Evolutionary conservation across 2,329 filamentous ascomycete genomes (phyloP), one percentile per base, ranked within the genome.

Genomic region (Fusarium oxysporum): DNA sequence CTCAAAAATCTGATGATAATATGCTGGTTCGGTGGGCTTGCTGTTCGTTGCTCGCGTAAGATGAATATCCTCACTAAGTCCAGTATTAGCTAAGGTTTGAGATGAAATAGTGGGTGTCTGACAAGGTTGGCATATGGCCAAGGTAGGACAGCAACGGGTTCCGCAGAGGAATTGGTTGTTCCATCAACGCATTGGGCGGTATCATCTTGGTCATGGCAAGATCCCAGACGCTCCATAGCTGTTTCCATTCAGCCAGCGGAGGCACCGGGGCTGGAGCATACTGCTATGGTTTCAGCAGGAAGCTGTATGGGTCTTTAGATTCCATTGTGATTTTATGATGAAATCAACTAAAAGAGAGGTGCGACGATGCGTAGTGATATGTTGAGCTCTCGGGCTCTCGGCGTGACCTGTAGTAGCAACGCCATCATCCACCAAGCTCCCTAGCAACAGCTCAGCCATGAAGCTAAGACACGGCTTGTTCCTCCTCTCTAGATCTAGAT

Each of bases 81-180:
- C 5, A 6, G 4, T 5, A 28, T 56, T 56, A 43, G 19, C 17
- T 0, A 4, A 3, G 7, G 7, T 12, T 21, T 10, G 14, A 19
- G 2, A 6, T 5, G 3, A 12, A 5, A 9, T 6, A 1, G 3
- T 4, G 3, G 14, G 4, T 19, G 1, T 9, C 71, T 62, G 4
- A 72, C 68, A 74, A 74, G n/a, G 71, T 37, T 17, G 72, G 68
- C 11, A 72, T 70, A 12, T 74, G 72, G 1, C 71, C 58, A 0
- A 74, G 45, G 3, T 74, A 74, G 10, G 74, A 74, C 0, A 74
- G 12, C 1, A 74, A 32, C 1, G 71, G 72, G 12, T 74, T 74
- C 10, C 72, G 44, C 1, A 74, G 14, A 6, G 68, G 61, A 17
- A 74, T 72, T 5, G 72, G 72, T 5, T 70, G 47, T 40, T 74